These are phyloP conservation scores for Penicillium diatomitis DNA, from an alignment of 495 filamentous ascomycete species.

Conservation along the genomic window DNA sequence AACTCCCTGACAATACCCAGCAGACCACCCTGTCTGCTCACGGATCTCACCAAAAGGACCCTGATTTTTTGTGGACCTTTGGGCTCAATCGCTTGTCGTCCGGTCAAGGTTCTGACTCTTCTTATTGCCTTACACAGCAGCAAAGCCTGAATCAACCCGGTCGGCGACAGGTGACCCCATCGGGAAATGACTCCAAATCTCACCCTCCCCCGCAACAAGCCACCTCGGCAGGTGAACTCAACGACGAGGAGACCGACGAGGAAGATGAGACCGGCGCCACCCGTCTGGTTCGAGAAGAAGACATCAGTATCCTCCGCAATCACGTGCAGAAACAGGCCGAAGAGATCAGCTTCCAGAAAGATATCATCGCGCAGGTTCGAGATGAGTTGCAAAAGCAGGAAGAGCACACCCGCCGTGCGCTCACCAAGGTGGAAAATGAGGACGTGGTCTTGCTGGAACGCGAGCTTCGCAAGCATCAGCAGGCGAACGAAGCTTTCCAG, in stretches of 20 bases:
- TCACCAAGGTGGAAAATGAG: conserved; percentile 51
- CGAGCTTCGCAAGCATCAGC: conserved; percentile 90
- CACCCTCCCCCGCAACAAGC: conserved; percentile 10
- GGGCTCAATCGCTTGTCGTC: conserved; percentile 32
- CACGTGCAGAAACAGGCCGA: conserved; percentile 74
- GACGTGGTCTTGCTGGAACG: conserved; percentile 68
- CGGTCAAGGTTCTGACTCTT: conserved; percentile 33
- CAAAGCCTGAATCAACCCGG: conserved; percentile 28
- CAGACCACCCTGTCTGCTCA: conserved; percentile 46
- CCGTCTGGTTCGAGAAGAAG: conserved; percentile 53
- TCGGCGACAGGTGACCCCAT: conserved; percentile 17
- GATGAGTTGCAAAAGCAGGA: conserved; percentile 55
- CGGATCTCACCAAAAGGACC: conserved; percentile 31
- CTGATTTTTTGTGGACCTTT: conserved; percentile 33
- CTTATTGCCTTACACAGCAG: conserved; percentile 30
- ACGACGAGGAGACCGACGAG: conserved; percentile 33
- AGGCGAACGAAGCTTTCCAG: conserved; percentile 97
- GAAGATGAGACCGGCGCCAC: conserved; percentile 32
- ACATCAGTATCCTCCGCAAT: conserved; percentile 60
- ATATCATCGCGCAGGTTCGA: conserved; percentile 60
- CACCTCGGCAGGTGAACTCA: conserved; percentile 24
- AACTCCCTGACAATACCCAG: conserved; percentile 55
- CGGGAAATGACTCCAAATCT: conserved; percentile 15
- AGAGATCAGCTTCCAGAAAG: conserved; percentile 63
- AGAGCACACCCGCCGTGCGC: conserved; percentile 46